Evolutionary conservation across 768 basidiomycete species (phyloP).

Genomic region (Lyophyllum semitale): DNA sequence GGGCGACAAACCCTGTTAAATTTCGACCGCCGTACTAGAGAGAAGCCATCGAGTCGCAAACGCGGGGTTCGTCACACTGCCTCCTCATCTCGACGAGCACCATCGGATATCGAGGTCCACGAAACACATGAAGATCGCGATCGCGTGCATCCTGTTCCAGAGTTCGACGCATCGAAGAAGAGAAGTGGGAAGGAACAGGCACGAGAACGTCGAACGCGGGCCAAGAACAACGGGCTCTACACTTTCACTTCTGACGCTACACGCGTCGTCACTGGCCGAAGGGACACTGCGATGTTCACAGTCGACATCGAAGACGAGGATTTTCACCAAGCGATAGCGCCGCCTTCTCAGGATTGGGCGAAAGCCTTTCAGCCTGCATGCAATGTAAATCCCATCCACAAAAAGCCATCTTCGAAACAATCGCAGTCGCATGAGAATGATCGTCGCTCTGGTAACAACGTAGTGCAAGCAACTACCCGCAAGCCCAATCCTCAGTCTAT

Average conservation of each 20-base stretch:
- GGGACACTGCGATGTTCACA: constrained; percentile 32
- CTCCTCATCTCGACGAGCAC: background rate
- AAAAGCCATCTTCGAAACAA: constrained; percentile 1
- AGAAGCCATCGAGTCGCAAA: background rate
- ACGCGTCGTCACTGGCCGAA: constrained; percentile 39
- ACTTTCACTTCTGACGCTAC: constrained; percentile 38
- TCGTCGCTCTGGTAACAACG: background rate
- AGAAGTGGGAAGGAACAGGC: constrained; percentile 29
- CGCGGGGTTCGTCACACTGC: background rate
- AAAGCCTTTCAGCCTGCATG: constrained; percentile 17
- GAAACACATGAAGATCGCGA: constrained; percentile 38
- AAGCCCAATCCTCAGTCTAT: constrained; percentile 18
- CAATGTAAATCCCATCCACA: background rate
- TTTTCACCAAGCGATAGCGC: constrained; percentile 43
- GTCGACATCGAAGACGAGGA: constrained; percentile 46
- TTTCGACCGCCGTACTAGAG: constrained; percentile 24
- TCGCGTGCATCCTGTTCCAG: constrained; percentile 10
- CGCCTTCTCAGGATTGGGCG: constrained; percentile 20
- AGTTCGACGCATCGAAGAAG: constrained; percentile 19
- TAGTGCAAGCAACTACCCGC: background rate
- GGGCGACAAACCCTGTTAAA: constrained; percentile 42
- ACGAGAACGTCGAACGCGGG: constrained; percentile 27
- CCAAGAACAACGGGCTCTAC: constrained; percentile 34
- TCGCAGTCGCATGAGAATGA: background rate
- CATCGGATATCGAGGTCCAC: constrained; percentile 39